Percentiles rank a stretch among this genome's conserved stretches.
These are phyloP conservation scores for Sporothrix dimorphospora DNA, from an alignment of 2,329 filamentous ascomycete genomes.

Conservation along the genomic window DNA sequence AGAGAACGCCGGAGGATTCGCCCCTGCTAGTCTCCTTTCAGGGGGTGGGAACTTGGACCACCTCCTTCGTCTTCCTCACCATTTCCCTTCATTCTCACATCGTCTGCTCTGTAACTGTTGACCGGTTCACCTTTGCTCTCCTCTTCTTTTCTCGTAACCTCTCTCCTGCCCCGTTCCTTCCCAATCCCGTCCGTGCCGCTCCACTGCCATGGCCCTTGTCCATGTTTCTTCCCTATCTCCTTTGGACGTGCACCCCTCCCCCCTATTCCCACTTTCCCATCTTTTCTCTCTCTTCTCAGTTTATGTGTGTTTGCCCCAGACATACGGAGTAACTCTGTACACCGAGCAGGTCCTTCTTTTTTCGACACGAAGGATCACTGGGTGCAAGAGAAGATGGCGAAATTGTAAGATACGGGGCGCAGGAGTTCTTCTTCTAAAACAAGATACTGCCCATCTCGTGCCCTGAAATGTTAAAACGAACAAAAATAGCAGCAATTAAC, in stretches of 20 bases:
- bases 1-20: background rate
- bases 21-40: background rate
- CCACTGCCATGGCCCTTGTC: background rate
- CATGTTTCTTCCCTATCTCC: background rate
- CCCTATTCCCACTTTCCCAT: constrained; percentile 2
- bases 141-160: background rate
- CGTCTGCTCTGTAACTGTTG: background rate
- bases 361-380: background rate
- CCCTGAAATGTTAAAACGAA: background rate
- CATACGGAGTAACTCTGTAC: background rate
- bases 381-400: background rate
- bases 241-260: background rate
- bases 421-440: background rate
- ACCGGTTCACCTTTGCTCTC: background rate
- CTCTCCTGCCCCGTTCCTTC: background rate
- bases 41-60: background rate
- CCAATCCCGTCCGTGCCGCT: background rate
- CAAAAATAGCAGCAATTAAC: background rate
- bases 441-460: background rate
- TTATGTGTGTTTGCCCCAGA: background rate
- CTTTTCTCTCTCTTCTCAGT: background rate
- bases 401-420: background rate
- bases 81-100: background rate
- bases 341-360: background rate
- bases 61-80: background rate